These are phyloP conservation scores for Aspergillus cejpii DNA, from an alignment of 2,329 filamentous ascomycete genomes.

Conservation along the genomic window DNA sequence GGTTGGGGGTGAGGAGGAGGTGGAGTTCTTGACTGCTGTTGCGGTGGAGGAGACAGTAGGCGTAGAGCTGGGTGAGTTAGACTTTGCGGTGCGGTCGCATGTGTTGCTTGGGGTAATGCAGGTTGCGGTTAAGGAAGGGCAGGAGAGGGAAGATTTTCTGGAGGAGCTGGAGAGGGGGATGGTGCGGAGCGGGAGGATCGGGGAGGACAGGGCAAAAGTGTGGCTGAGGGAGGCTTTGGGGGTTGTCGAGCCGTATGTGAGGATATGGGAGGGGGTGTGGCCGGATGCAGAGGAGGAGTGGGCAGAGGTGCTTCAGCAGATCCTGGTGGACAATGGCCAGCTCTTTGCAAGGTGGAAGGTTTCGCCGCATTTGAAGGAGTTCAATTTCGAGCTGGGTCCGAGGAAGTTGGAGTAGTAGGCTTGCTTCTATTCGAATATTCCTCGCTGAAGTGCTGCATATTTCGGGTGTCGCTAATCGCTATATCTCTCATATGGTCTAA, in stretches of 20 bases:
- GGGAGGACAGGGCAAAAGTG: constrained; percentile 10
- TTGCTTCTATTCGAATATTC: no score
- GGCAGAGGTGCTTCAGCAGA: constrained; percentile 15
- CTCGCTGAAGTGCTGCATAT: no score
- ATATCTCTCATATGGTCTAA: no score
- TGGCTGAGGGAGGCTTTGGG: constrained; percentile 17
- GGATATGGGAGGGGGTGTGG: constrained; percentile 17
- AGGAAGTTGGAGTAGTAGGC: neutral
- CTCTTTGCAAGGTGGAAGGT: constrained; percentile 20
- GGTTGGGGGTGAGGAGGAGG: constrained; percentile 18
- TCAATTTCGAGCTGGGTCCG: constrained; percentile 16
- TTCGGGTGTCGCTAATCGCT: no score
- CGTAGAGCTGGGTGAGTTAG: constrained; percentile 13
- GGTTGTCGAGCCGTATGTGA: constrained; percentile 17
- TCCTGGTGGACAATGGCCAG: constrained; percentile 21
- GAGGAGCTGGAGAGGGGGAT: constrained; percentile 16
- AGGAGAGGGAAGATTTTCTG: constrained; percentile 15
- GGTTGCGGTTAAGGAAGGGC: constrained; percentile 14
- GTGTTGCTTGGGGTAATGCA: constrained; percentile 16
- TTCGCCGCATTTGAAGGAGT: constrained; percentile 15
- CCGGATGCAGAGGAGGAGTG: constrained; percentile 16
- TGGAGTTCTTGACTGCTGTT: constrained; percentile 18
- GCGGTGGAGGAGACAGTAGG: constrained; percentile 17
- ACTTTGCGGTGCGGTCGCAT: constrained; percentile 17
- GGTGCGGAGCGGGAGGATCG: constrained; percentile 13